Base-by-base conservation (phyloP, 345 rosid genomes). In the Reutealis trisperma region DNA sequence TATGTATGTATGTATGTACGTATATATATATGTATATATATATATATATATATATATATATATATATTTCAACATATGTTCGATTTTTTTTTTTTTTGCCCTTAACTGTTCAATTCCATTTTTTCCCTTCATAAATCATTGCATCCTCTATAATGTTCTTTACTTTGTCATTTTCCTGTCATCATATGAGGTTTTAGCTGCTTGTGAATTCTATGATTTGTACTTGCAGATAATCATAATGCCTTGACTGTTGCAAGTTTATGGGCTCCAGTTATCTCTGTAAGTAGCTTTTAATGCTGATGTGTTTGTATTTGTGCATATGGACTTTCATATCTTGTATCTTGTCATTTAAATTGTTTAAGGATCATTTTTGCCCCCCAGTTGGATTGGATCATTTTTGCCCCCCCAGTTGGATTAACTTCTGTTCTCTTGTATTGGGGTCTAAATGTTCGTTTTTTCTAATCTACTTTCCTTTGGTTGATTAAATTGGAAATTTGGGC, bases 241-340 rank as follows among this genome's bases (percentile, higher is more conserved):
- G 94, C 94, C 79, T 74, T 96, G 84, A 79, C 99, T 49, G 81
- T 96, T 81, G 96, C 87, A 74, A 83, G 84, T 87, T 85, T 96
- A 75, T 96, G 99, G 99, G 91, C 93, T 77, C 99, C 99, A 67
- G 94, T 96, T 66, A 63, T 92, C 47, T 90, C 93, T 81, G 99
- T 95, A 90, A 93, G 98, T 90, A 86, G 47, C 64, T 76, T 68
- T 68, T 65, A 16, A 37, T 51, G 34, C 21, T 47, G 14, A 7
- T 6, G 21, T 41, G 32, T 13, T 14, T 30, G 15, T 25, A 30
- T 41, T 65, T 65, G 41, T 37, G 41, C 41, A 37, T 37, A 37
- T 37, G 41, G 41, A 37, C 41, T 6, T 37, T 37, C 41, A 37
- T 37, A 37, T 37, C 41, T 37, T 37, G 41, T 37, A 37, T 37